Evolutionary conservation across 2,329 filamentous ascomycete genomes (phyloP).

Genomic region (Neofusicoccum umdonicola): DNA sequence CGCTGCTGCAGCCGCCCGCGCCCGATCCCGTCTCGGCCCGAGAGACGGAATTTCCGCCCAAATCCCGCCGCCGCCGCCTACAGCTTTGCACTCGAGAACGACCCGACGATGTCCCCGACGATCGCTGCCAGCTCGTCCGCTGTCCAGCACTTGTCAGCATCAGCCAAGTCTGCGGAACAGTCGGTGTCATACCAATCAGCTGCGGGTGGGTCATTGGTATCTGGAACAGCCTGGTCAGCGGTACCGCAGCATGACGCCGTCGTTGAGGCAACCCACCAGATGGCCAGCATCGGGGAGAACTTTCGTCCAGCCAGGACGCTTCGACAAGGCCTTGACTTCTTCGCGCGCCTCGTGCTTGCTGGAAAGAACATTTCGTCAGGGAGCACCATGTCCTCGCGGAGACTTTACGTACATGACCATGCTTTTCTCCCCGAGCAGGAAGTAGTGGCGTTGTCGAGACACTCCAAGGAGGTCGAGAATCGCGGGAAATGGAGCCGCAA

Average conservation of each 20-base stretch:
- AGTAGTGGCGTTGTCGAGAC: neutral
- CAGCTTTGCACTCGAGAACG: neutral
- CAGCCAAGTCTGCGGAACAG: no score
- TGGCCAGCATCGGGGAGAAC: neutral
- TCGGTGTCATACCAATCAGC: neutral
- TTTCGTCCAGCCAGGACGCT: neutral
- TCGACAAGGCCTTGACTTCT: neutral
- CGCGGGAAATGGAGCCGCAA: neutral
- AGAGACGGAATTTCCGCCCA: neutral
- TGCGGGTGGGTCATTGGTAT: neutral
- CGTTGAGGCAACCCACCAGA: neutral
- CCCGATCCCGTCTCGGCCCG: neutral
- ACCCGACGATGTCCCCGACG: neutral
- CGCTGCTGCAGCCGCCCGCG: no score
- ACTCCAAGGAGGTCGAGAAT: neutral
- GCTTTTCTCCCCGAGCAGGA: neutral
- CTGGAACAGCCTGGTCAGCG: neutral
- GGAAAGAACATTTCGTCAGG: neutral
- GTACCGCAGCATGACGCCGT: neutral
- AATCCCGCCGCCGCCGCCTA: neutral
- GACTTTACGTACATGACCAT: neutral
- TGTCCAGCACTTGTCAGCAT: no score
- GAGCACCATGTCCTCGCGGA: neutral
- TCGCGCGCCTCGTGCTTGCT: neutral
- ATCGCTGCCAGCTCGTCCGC: neutral